Evolutionary conservation across 2,329 filamentous ascomycete genomes (phyloP).

Genomic region (Metarhizium rileyi): DNA sequence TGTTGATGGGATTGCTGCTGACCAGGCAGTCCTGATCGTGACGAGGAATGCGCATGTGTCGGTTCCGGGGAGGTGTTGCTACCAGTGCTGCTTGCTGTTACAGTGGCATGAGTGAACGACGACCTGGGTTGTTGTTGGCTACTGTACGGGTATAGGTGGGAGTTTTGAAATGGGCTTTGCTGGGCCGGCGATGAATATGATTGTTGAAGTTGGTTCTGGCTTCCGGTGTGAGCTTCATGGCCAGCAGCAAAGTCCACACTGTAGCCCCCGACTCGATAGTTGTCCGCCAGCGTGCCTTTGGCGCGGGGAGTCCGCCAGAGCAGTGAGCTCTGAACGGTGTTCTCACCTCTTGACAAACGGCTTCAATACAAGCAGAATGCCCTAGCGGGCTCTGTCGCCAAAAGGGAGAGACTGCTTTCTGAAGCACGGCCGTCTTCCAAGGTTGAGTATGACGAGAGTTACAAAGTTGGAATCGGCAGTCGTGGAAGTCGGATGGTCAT

Average conservation of each 20-base stretch:
- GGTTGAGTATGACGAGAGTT: background rate
- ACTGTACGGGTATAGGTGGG: conserved; percentile 8
- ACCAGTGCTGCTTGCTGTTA: conserved; percentile 22
- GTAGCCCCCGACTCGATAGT: conserved; percentile 65
- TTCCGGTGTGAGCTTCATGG: conserved; percentile 55
- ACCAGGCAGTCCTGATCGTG: conserved; percentile 24
- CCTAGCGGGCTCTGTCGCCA: conserved; percentile 41
- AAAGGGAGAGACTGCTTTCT: conserved; percentile 10
- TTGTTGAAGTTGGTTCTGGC: conserved; percentile 55
- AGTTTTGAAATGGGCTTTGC: conserved; percentile 13
- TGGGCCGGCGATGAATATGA: conserved; percentile 44
- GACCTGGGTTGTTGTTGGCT: conserved; percentile 24
- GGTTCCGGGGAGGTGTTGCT: conserved; percentile 35
- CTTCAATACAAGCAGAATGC: conserved; percentile 41
- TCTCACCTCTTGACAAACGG: conserved; percentile 52
- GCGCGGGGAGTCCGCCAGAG: conserved; percentile 70
- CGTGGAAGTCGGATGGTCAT: conserved; percentile 4
- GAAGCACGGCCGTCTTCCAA: background rate
- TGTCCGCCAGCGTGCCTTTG: conserved; percentile 62
- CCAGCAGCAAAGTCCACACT: conserved; percentile 61
- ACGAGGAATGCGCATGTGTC: conserved; percentile 24
- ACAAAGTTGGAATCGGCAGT: conserved; percentile 3
- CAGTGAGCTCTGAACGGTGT: conserved; percentile 64
- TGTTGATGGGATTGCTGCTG: conserved; percentile 34
- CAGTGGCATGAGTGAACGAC: conserved; percentile 38